These are phyloP conservation scores for Tricholoma terreum DNA, from an alignment of 768 basidiomycete genomes.

Conservation along the genomic window DNA sequence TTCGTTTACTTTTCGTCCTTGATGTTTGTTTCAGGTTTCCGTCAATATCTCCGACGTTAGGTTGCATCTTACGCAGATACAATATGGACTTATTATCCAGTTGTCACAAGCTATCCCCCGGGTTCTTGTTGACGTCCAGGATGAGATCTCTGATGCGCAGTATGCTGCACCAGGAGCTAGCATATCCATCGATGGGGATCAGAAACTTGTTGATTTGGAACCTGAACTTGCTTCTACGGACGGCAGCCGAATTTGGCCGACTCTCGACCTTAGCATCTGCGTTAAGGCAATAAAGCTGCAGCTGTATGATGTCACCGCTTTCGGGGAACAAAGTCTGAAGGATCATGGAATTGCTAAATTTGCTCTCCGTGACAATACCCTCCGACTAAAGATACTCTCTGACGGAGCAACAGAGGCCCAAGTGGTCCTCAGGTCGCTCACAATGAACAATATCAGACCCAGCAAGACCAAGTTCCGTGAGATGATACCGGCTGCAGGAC, in stretches of 20 bases:
- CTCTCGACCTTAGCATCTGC: conserved; percentile 70
- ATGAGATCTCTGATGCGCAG: conserved; percentile 34
- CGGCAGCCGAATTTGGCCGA: conserved; percentile 43
- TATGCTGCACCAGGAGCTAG: conserved; percentile 18
- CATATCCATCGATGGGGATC: conserved; percentile 3
- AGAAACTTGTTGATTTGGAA: conserved; percentile 39
- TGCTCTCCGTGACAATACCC: conserved; percentile 72
- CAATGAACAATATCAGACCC: conserved; percentile 83
- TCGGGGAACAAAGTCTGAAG: conserved; percentile 53
- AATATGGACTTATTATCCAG: conserved; percentile 70
- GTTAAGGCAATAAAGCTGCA: conserved; percentile 77
- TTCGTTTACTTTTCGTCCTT: not conserved
- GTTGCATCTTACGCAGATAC: conserved; percentile 77
- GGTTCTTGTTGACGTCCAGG: conserved; percentile 50
- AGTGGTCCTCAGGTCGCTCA: conserved; percentile 85
- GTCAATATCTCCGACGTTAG: conserved; percentile 82
- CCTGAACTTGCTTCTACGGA: conserved; percentile 46
- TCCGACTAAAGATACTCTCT: conserved; percentile 78
- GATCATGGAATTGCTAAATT: conserved; percentile 84
- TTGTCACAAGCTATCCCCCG: conserved; percentile 68
- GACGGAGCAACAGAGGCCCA: conserved; percentile 87
- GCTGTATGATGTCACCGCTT: conserved; percentile 72
- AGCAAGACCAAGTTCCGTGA: conserved; percentile 86
- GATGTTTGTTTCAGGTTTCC: conserved; percentile 46
- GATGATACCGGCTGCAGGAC: conserved; percentile 89